These are phyloP conservation scores for Ettlia oleoabundans DNA, from an alignment of 139 green algal genomes.

Conservation along the genomic window DNA sequence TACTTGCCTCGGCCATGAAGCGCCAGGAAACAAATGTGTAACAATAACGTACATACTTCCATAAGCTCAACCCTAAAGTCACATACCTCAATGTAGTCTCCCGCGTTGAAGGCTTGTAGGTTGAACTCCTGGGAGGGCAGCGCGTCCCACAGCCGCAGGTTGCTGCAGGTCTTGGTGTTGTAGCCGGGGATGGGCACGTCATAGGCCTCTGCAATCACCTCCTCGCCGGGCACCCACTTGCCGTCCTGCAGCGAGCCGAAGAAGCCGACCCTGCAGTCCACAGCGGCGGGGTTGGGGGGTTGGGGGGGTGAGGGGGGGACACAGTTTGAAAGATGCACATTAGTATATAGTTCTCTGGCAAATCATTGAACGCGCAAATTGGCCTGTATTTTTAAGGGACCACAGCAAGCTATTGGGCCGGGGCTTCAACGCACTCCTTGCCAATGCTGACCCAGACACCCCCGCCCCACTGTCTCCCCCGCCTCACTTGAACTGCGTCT, in stretches of 20 bases:
- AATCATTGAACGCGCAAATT: no score
- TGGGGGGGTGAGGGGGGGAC: not conserved
- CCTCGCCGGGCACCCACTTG: conserved; percentile 73
- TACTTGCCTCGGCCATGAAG: no score
- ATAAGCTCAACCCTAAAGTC: no score
- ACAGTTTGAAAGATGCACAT: no score
- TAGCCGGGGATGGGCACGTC: conserved; percentile 96
- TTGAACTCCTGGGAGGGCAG: conserved; percentile 94
- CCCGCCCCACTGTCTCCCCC: no score
- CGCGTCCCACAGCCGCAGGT: conserved; percentile 97
- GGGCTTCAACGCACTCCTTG: no score
- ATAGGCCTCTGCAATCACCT: conserved; percentile 85
- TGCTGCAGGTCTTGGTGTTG: conserved; percentile 65
- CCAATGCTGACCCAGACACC: no score
- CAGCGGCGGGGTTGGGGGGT: not conserved
- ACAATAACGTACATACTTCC: no score
- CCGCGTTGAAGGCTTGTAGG: conserved; percentile 85
- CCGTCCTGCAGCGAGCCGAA: conserved; percentile 67
- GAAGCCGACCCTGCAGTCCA: conserved; percentile 62
- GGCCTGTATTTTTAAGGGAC: no score
- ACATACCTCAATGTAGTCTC: conserved; percentile 68
- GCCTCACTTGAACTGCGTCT: conserved; percentile 61
- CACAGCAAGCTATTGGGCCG: no score
- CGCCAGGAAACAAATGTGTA: no score
- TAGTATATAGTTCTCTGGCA: no score